Evolutionary conservation across 208 protist species (phyloP).

Genomic region (Crithidia brevicula): DNA sequence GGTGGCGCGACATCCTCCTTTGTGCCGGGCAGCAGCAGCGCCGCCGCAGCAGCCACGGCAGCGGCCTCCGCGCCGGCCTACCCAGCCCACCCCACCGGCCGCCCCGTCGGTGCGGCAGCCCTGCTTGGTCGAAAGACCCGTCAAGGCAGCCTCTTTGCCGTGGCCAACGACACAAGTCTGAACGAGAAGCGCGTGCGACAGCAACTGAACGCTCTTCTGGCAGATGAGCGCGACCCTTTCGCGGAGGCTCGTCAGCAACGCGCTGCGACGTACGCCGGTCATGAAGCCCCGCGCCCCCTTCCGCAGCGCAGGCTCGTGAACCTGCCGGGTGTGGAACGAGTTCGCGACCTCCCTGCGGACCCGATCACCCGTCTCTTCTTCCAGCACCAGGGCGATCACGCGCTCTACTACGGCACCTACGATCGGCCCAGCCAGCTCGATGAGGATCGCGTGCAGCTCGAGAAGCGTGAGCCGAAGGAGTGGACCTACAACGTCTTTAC

Average conservation of each 20-base stretch:
- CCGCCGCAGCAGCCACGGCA: constrained; percentile 18
- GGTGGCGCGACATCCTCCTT: constrained; percentile 36
- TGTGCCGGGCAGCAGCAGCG: constrained; percentile 23
- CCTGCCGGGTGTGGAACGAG: constrained; percentile 82
- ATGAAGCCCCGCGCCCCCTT: constrained; percentile 25
- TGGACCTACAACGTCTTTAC: constrained; percentile 83
- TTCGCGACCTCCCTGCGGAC: constrained; percentile 86
- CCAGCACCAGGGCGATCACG: constrained; percentile 91
- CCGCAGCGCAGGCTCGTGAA: constrained; percentile 68
- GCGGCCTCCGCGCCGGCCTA: not conserved
- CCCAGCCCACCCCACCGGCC: constrained; percentile 1
- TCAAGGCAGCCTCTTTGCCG: constrained; percentile 74
- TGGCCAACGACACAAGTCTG: constrained; percentile 68
- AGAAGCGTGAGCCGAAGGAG: constrained; percentile 73
- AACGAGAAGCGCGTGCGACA: constrained; percentile 76
- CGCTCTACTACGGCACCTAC: constrained; percentile 91
- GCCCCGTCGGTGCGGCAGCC: constrained; percentile 25
- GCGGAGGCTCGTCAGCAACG: constrained; percentile 15
- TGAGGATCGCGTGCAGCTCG: constrained; percentile 84
- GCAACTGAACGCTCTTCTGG: constrained; percentile 80
- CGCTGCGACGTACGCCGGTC: constrained; percentile 7
- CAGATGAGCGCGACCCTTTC: constrained; percentile 68
- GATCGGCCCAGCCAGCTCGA: constrained; percentile 77
- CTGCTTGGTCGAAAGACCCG: constrained; percentile 61
- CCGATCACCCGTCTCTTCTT: constrained; percentile 93